Base-by-base conservation (phyloP, 495 filamentous ascomycete species). In the Aspergillus sclerotioniger region DNA sequence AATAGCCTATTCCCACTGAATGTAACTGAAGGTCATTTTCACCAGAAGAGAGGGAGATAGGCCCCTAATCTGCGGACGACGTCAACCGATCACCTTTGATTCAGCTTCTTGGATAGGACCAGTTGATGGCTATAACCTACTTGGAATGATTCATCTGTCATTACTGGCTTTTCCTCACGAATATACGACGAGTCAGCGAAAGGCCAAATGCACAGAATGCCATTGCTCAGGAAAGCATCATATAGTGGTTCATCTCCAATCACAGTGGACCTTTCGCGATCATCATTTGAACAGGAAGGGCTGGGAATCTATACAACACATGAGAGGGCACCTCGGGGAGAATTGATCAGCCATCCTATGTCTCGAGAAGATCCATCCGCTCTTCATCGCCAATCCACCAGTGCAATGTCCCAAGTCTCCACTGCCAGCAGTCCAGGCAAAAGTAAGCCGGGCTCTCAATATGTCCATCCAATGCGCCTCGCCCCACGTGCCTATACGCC, bases 381-480 rank as follows among this genome's bases (percentile, higher is more conserved):
- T 29, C 62, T 70, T 53, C 83, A 85, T 56, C 64, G 75, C 58
- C 79, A 84, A 35, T 84, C 82, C 16, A 80, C 75, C 3, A 86
- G 82, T 60, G 80, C 78, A 51, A 75, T 76, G 5, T 85, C 84
- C 5, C 80, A 86, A 60, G 71, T 80, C 35, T 85, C 82, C 19
- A 65, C 61, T 3, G 77, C 74, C 1, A 71, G 71, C 3, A 73
- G 74, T 37, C 72, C 72, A n/a, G 84, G 80, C 62, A 74, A 72
- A 51, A 76, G 73, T 28, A 75, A 78, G 47, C 76, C 80, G 10
- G 75, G 73, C 29, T 73, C 76, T 32, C 78, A 82, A 37, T 85
- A 83, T 63, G 72, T 83, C 17, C 80, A 85, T 63, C 80, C 83
- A 3, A 80, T 85, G 80, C 80, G 82, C 32, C 84, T 84, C 58